Evolutionary conservation across 257 asterid genomes (phyloP), one percentile per base, ranked within the genome.

Genomic region (Ilex aquifolium): DNA sequence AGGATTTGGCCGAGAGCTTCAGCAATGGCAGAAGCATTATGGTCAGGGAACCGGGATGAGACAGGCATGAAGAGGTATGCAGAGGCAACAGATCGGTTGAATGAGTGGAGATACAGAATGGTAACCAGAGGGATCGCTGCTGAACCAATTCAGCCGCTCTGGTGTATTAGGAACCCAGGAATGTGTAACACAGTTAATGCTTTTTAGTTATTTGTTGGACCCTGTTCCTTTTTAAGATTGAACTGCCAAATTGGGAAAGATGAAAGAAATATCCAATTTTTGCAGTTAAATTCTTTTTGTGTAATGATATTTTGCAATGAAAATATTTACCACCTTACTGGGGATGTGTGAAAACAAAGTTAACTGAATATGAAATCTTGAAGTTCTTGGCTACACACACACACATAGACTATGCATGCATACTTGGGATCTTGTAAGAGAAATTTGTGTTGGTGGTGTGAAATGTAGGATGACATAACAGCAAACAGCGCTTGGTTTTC

Each of bases 121-220:
- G 89, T 87, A 32, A 69, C 14, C 4, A 79, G 96, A 44, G 91
- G 96, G 7, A 87, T 92, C 1, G 79, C 82, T 1, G 99, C 97
- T 8, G 97, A 92, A 65, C 94, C 99, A 4, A 83, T 89, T 73
- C 97, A 89, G 69, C 99, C 99, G 0, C 95, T 92, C n/a, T 92
- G 99, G 97, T 92, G 99, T 70, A 30, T 85, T 59, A 85, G 57
- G 76, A 82, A 92, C 63, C 88, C 88, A 6, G 97, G 97, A 61
- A 92, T 87, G 99, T 87, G 99, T 63, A 82, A 92, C 73, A 65
- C 85, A 11, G 88, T 81, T 64, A 81, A 79, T 49, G 59, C 79
- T 4, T 39, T 59, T 71, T 67, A 57, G 16, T 65, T 49, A 44
- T 57, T 55, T 48, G 12, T 36, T 27, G 7, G 30, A 7, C 42